Base-by-base conservation (phyloP, 192 early-diverging fungal genomes). In the Pilaira anomala region DNA sequence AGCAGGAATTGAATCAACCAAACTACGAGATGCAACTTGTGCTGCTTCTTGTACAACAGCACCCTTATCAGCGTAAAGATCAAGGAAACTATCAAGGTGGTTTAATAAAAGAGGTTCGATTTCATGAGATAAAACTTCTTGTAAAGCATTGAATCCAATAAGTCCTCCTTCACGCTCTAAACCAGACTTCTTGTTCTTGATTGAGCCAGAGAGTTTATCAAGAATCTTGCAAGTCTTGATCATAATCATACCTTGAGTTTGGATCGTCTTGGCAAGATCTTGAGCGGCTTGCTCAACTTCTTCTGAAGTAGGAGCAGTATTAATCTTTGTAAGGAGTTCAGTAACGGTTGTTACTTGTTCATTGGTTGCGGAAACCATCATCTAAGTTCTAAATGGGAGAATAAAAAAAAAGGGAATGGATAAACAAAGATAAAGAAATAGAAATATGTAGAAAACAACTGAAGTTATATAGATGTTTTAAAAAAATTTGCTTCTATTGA, bases 141-240 rank as follows among this genome's bases (percentile, higher is more conserved):
- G 85, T 39, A 91, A 48, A 39, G 84, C 85, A 67, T 77, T 76
- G 74, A 83, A 85, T 12, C 79, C 83, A 36, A 86, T 76, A 42
- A 83, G 60, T 46, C 87, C 83, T 57, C 84, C 87, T 60, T 91
- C 84, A 48, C 87, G 77, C 5, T 80, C 81, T 11, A 76, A 59
- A 24, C 78, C 72, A 42, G 73, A 80, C 74, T 89, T 89, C 69
- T 91, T 91, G 80, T 88, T 80, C 67, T 76, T 82, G 48, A 77
- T 66, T 46, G 82, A 82, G 7, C 75, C 75, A 44, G 77, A 73
- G 13, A 91, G 74, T 11, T 75, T 76, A 11, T 77, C 80, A 16
- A 89, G 69, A 69, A 91, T 75, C 24, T 65, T 73, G 62, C 76
- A 72, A 41, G 78, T 78, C 46, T 84, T 83, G 51, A 91, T 77